Evolutionary conservation across 2,329 filamentous ascomycete genomes (phyloP).

Genomic region (Byssochlamys sp.): DNA sequence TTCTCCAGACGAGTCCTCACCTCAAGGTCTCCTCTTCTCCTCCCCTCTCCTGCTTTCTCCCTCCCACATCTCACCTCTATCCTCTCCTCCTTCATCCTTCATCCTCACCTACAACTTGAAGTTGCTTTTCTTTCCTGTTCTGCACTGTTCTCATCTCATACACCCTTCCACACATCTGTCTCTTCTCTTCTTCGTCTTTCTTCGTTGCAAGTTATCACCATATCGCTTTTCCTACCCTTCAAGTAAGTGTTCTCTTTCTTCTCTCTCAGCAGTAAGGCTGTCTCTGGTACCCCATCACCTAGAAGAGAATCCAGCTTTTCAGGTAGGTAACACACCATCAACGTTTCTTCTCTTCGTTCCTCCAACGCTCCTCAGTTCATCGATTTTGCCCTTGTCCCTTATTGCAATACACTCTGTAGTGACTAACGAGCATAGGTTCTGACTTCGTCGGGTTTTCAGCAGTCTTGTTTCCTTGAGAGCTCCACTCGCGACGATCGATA

Average conservation of each 20-base stretch:
- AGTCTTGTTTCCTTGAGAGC: not conserved
- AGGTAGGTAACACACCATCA: not conserved
- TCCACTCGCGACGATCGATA: not conserved
- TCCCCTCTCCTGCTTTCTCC: not conserved
- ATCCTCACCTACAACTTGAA: not conserved
- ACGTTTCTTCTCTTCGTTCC: not conserved
- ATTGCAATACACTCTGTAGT: not conserved
- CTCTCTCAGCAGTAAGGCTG: not conserved
- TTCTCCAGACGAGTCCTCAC: not conserved
- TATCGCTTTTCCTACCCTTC: not conserved
- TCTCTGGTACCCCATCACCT: not conserved
- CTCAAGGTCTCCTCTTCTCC: not conserved
- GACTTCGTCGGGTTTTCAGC: not conserved
- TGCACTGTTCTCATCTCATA: conserved; percentile 1
- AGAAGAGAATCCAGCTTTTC: not conserved
- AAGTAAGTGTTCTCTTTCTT: not conserved
- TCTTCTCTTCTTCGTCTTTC: not conserved
- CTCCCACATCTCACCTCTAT: conserved; percentile 5
- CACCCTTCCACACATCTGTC: not conserved
- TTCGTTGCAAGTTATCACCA: not conserved
- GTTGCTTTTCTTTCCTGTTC: conserved; percentile 3
- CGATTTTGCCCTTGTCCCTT: not conserved
- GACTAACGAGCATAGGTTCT: not conserved
- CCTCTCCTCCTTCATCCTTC: conserved; percentile 3
- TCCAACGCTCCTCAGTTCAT: not conserved